Base-by-base conservation (phyloP, 495 filamentous ascomycete genomes). In the Symbiotaphrina buchneri region DNA sequence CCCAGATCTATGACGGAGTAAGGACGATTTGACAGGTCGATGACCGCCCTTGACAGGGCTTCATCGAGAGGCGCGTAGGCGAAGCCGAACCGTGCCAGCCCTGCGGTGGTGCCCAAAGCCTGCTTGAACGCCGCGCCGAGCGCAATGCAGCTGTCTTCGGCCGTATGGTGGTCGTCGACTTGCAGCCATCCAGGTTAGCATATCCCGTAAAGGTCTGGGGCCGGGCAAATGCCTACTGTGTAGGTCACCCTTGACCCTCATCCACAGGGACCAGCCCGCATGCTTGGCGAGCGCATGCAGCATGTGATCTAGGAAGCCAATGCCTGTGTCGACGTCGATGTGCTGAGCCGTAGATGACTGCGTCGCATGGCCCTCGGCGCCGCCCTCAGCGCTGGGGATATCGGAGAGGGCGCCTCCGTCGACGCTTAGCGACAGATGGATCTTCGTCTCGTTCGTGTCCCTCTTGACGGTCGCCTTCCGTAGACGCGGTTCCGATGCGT, bases 251-350 rank as follows among this genome's bases (percentile, higher is more conserved):
- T 71, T 64, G 43, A 80, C 85, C 26, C 67, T 58, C 15, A 97
- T 53, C 6, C 65, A 65, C 41, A 97, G 51, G 58, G 72, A 81
- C 87, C 84, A 93, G 11, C 85, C 85, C 0, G 77, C 70, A 52
- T 97, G 87, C 49, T 97, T 95, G 1, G 87, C 76, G 23, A 94
- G 67, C 18, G 87, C 87, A 48, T 97, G 87, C 30, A 97, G 60
- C 87, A 97, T 95, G 58, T 97, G 87, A 57, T 97, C 87, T 20
- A 97, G 58, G 53, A 97, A 97, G n/a, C 87, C 87, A 46, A 97
- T 91, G 29, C 87, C 87, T 1, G 85, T 87, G 61, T 76, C 75
- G 35, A 95, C 62, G 47, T 63, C 70, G 45, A 97, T 91, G 28
- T 65, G 65, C 57, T 94, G 90, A 31, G 69, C 72, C 21, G 69